Evolutionary conservation across 305 asterid species (phyloP), one percentile per base, ranked within the genome.

Genomic region (Fraxinus baroniana): DNA sequence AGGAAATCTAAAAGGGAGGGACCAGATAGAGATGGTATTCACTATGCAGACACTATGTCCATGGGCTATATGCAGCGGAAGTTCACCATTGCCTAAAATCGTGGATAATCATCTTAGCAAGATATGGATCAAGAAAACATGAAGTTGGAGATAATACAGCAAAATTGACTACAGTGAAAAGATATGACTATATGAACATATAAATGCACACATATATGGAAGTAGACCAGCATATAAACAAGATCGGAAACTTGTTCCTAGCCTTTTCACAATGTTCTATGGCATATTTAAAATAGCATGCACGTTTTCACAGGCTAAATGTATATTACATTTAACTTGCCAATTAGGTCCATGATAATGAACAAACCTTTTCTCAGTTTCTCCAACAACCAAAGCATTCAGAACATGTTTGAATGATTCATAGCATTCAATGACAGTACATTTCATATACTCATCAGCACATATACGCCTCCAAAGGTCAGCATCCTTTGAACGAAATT

Each of bases 391-490:
- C 93, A 95, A 84, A 80, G 92, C 87, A 85, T 93, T 90, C 86
- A 97, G 86, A 80, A 97, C 87, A 78, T 86, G 94, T 89, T 97
- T 97, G 89, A 97, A 93, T 79, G 98, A 93, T 80, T 95, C 98
- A 46, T 95, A 97, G 89, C 99, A 95, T 85, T 97, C 99, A 78
- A 94, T 87, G 22, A 95, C 98, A 71, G 98, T 97, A 82, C 99
- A 93, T 87, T 97, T 93, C 97, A 95, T 90, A 70, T 93, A 97
- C 66, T 97, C 97, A 87, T 97, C 99, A 3, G 92, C 90, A 87
- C 95, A 91, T 84, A 97, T 95, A 76, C 96, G 93, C 92, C 79
- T 97, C 99, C 99, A 97, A 74, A 97, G 98, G 86, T 93, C 97
- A 82, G 93, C 96, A 85, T 97, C 98, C 88, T 91, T 97, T 22